phyloP scores from a whole-genome alignment of 2,329 filamentous ascomycete species.

The Nothomitra cinnamomea region DNA sequence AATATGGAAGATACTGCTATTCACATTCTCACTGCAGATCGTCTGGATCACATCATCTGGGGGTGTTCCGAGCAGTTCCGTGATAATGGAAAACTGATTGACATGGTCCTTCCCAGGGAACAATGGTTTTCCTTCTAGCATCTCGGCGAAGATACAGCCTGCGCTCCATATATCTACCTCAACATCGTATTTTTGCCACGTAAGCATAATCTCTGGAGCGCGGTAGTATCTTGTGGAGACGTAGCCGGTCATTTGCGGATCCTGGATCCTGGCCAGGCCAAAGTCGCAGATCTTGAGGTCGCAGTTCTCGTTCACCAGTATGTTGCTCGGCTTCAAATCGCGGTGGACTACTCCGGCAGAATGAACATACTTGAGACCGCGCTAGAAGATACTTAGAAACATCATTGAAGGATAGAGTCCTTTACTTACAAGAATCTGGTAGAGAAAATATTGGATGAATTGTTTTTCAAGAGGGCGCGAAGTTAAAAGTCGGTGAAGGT shows the following conservation, averaged over 20 bases:
- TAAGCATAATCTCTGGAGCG: constrained; percentile 98
- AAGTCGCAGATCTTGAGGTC: constrained; percentile 99
- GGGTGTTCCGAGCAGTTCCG: constrained; percentile 85
- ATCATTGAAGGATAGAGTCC: background rate
- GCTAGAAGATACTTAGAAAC: constrained; percentile 32
- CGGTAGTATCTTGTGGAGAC: constrained; percentile 98
- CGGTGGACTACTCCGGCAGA: constrained; percentile 95
- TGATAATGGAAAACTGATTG: constrained; percentile 99
- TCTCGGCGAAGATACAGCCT: constrained; percentile 97
- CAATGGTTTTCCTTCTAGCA: constrained; percentile 94
- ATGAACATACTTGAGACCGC: constrained; percentile 96
- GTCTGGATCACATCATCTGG: constrained; percentile 97
- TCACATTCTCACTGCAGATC: constrained; percentile 92
- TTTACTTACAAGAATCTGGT: constrained; percentile 79
- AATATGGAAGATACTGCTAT: constrained; percentile 20
- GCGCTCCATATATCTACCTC: constrained; percentile 99
- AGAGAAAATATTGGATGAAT: constrained; percentile 99
- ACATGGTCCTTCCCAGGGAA: constrained; percentile 99
- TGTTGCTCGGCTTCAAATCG: constrained; percentile 96
- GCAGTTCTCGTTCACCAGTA: constrained; percentile 98
- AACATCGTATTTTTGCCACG: constrained; percentile 99
- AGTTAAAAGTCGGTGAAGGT: constrained; percentile 86
- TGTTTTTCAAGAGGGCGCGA: constrained; percentile 95
- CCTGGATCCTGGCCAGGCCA: constrained; percentile 89
- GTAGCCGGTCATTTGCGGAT: constrained; percentile 98